Conservation (phyloP, 2,329 filamentous ascomycete genomes). For the Neonectria neomacrospora region DNA sequence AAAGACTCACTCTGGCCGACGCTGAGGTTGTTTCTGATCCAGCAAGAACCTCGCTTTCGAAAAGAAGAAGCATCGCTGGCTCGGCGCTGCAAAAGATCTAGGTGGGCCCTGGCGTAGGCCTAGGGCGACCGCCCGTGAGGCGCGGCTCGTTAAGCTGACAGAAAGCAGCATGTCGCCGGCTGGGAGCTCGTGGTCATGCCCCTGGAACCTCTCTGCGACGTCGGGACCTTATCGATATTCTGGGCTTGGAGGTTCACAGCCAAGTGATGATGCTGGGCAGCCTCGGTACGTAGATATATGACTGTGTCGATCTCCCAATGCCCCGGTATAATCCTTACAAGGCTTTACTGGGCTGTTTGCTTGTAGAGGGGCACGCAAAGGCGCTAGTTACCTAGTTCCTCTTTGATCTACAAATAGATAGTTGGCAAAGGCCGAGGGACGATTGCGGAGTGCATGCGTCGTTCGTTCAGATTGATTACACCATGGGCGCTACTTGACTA, state of each 20-base stretch:
- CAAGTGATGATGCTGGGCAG: neutral
- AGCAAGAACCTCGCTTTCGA: constrained; percentile 37
- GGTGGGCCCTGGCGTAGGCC: neutral
- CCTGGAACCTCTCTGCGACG: constrained; percentile 11
- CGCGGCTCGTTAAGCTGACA: constrained; percentile 14
- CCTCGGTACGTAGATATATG: constrained; percentile 17
- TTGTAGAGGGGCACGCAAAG: neutral
- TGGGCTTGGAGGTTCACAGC: neutral
- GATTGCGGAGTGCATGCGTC: no score
- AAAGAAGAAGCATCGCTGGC: constrained; percentile 31
- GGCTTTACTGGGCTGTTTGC: neutral
- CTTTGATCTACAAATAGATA: no score
- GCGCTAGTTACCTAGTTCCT: no score
- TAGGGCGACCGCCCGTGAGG: constrained; percentile 5
- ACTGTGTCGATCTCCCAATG: neutral
- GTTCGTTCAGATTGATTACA: no score
- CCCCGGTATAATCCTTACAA: constrained; percentile 11
- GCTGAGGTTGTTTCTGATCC: constrained; percentile 23
- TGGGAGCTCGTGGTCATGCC: constrained; percentile 21
- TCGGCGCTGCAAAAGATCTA: neutral
- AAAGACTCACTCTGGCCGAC: constrained; percentile 11
- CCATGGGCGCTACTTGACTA: no score
- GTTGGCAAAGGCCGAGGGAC: neutral
- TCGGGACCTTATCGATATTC: neutral
- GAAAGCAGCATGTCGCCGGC: constrained; percentile 28